Percentiles rank a stretch among this genome's conserved stretches.
Conservation (phyloP, 148 eudicot genomes). For the Rhododendron vialii region DNA sequence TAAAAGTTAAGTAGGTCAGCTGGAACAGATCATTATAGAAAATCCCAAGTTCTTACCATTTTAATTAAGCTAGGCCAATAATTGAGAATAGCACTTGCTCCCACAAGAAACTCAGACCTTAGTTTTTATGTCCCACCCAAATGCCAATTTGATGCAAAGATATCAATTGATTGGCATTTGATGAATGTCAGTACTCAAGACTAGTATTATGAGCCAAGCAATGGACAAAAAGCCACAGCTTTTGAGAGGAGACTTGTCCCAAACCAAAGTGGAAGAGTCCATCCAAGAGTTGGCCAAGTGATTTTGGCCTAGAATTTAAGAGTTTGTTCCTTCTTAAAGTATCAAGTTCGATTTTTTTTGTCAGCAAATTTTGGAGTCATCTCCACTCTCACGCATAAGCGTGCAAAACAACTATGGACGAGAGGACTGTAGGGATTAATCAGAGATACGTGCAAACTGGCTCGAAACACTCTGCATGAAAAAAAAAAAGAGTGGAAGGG, state of each 20-base stretch:
- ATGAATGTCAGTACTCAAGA: not conserved
- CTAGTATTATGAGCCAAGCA: not conserved
- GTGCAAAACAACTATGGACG: no score
- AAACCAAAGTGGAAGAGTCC: not conserved
- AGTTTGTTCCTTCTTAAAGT: no score
- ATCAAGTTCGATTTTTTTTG: no score
- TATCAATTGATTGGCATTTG: not conserved
- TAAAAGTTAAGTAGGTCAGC: no score
- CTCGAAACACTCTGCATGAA: no score
- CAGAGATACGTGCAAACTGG: no score
- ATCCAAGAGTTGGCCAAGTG: not conserved
- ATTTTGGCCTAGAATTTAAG: no score
- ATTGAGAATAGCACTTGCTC: not conserved
- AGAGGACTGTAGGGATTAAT: no score
- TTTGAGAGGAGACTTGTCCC: not conserved
- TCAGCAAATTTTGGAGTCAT: no score
- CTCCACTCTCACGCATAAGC: no score
- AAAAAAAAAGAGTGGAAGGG: no score
- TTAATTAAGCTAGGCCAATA: not conserved
- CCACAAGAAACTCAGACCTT: not conserved
- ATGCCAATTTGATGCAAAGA: not conserved
- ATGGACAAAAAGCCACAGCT: constrained; percentile 5
- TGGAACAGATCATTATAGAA: not conserved
- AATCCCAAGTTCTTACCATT: not conserved
- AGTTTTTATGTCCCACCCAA: not conserved